Conservation (phyloP, 257 asterid genomes). For the Verbena officinalis region DNA sequence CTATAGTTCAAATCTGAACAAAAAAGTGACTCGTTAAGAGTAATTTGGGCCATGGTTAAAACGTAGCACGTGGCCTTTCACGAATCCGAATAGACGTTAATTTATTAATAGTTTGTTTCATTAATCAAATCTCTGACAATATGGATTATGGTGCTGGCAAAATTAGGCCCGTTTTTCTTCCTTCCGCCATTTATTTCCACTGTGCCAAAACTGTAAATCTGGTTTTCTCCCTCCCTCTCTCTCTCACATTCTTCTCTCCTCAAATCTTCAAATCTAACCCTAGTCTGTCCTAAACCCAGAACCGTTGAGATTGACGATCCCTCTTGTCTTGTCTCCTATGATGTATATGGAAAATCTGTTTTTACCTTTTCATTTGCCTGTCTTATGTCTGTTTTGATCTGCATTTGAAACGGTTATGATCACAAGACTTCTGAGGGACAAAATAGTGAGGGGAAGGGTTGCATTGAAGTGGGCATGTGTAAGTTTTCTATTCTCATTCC, state of each 20-base stretch:
- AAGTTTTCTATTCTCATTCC: conserved; percentile 8
- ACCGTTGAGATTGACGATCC: conserved; percentile 28
- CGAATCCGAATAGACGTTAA: too few species aligned
- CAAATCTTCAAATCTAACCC: conserved; percentile 45
- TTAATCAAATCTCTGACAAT: too few species aligned
- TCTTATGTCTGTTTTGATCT: conserved; percentile 37
- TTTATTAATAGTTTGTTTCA: too few species aligned
- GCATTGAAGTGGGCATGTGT: conserved; percentile 47
- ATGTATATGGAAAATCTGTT: conserved; percentile 5
- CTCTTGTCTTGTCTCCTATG: not conserved
- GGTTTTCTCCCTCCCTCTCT: conserved; percentile 27
- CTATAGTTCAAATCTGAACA: too few species aligned
- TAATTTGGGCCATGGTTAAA: too few species aligned
- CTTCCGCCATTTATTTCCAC: conserved; percentile 34
- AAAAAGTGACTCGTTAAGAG: too few species aligned
- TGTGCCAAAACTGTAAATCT: conserved; percentile 36
- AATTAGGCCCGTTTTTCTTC: conserved; percentile 36
- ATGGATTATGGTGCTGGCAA: not conserved
- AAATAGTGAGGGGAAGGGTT: conserved; percentile 31
- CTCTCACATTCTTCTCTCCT: conserved; percentile 27
- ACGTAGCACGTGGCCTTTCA: too few species aligned
- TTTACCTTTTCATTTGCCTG: not conserved
- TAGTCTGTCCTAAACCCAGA: conserved; percentile 40
- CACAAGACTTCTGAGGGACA: conserved; percentile 27
- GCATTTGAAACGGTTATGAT: conserved; percentile 44